Evolutionary conservation across 192 early-diverging fungal species (phyloP), one percentile per base, ranked within the genome.

Genomic region (Coemansia sp.): DNA sequence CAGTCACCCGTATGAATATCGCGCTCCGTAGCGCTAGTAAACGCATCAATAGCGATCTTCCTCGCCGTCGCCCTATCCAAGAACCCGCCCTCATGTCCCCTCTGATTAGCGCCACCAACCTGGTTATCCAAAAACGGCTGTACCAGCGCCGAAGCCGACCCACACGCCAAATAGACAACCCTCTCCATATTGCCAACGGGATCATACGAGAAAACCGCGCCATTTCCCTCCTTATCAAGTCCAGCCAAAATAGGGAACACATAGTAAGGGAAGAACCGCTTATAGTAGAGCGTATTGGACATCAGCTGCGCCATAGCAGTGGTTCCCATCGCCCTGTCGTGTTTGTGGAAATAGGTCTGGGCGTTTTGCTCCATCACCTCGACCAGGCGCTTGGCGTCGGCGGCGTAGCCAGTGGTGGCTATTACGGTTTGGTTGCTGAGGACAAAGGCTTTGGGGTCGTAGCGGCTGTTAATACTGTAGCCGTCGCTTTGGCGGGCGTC

Each of bases 1-100:
- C 84, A 88, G 80, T 99, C 97, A 66, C 97, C 97, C 20, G 97
- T 99, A 79, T 98, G 90, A 56, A 98, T 99, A 76, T 99, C 96
- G 61, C 97, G 93, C 86, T 99, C 97, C 2, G 97, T 91, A 16
- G 95, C 96, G 28, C 91, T 88, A 4, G 92, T 95, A 73, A 99
- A 99, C 9, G 95, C 92, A 71, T 99, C 97, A 73, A 95, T 97
- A 36, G 90, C 88, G 55, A 99, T 87, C 38, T 87, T 78, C 25
- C 91, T 53, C 6, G 90, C 95, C 64, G 85, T 63, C 10, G 68
- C 72, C 38, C 68, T 66, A 14, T 59, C 37, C 3, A 75, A 55
- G 20, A 61, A 21, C 3, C 59, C 45, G 0, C 43, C 21, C 3
- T 78, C 73, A 4, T 66, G 70, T 16, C 61, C 71, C 9, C 75